phyloP scores from a whole-genome alignment of 176 grass and related monocot species.

The Chrysopogon serrulatus region DNA sequence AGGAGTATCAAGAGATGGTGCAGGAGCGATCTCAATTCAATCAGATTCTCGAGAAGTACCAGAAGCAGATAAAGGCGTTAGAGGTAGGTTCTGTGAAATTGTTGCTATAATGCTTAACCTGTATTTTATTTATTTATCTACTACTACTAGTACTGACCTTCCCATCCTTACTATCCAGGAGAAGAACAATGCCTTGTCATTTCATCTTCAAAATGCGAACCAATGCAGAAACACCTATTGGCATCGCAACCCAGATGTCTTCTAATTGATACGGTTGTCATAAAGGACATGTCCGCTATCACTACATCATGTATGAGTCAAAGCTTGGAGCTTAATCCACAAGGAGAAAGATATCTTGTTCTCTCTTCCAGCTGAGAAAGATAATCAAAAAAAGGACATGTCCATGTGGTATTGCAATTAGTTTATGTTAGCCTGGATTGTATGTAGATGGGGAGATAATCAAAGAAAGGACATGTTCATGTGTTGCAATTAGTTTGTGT shows the following conservation, averaged over 20 bases:
- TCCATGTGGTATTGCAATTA: background rate
- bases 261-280: background rate
- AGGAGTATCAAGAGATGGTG: conserved; percentile 42
- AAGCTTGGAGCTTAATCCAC: background rate
- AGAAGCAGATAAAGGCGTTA: conserved; percentile 32
- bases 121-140: background rate
- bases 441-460: background rate
- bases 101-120: background rate
- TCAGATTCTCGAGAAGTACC: conserved; percentile 19
- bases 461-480: background rate
- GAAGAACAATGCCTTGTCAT: conserved; percentile 28
- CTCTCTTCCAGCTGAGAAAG: background rate
- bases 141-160: background rate
- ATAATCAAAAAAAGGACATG: background rate
- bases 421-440: background rate
- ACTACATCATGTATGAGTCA: background rate
- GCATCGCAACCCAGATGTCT: conserved; percentile 36
- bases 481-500: background rate
- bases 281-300: background rate
- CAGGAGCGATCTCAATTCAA: conserved; percentile 33
- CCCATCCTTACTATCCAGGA: background rate
- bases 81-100: conserved; percentile 25
- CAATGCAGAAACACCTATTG: background rate
- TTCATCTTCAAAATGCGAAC: conserved; percentile 18
- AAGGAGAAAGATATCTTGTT: background rate